These are phyloP conservation scores for Metarhizium album DNA, from an alignment of 2,329 filamentous ascomycete genomes.

Conservation along the genomic window DNA sequence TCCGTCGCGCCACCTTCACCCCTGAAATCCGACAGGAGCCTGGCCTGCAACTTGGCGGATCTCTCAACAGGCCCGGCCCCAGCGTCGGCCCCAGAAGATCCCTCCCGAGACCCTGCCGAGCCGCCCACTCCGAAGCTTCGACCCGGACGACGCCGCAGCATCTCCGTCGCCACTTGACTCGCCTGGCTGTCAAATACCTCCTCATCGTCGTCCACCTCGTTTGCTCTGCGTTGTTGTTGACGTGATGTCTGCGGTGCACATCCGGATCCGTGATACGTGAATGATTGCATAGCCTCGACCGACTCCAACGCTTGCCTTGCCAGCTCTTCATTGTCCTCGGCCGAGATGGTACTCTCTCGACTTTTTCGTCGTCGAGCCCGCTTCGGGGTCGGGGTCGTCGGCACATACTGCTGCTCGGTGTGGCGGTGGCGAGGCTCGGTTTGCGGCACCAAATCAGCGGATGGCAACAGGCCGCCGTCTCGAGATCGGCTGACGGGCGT, in stretches of 20 bases:
- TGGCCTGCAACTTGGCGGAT: slow-evolving; percentile 39
- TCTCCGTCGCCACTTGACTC: slow-evolving; percentile 63
- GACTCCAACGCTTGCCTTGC: slow-evolving; percentile 43
- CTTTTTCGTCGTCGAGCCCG: slow-evolving; percentile 50
- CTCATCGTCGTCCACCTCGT: slow-evolving; percentile 22
- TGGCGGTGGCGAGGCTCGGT: slow-evolving; percentile 44
- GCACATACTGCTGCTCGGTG: slow-evolving; percentile 26
- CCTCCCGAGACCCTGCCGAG: slow-evolving; percentile 32
- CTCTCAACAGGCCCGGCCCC: slow-evolving; percentile 31
- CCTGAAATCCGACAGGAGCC: slow-evolving; percentile 35
- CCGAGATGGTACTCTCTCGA: slow-evolving; percentile 78
- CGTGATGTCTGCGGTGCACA: slow-evolving; percentile 18
- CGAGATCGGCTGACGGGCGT: slow-evolving; percentile 53
- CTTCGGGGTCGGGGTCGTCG: slow-evolving; percentile 33
- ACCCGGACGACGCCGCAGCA: slow-evolving; percentile 53
- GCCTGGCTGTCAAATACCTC: slow-evolving; percentile 64
- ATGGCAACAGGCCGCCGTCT: slow-evolving; percentile 46
- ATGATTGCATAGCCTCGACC: slow-evolving; percentile 35
- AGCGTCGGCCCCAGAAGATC: slow-evolving; percentile 32
- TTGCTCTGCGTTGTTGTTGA: slow-evolving; percentile 9
- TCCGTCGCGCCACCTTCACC: slow-evolving; percentile 26
- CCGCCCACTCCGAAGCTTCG: slow-evolving; percentile 40
- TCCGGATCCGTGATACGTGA: slow-evolving; percentile 15
- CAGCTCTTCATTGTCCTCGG: slow-evolving; percentile 48
- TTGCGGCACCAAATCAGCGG: slow-evolving; percentile 50